Conservation (phyloP, 768 basidiomycete species). For the Royoungia palumana region DNA sequence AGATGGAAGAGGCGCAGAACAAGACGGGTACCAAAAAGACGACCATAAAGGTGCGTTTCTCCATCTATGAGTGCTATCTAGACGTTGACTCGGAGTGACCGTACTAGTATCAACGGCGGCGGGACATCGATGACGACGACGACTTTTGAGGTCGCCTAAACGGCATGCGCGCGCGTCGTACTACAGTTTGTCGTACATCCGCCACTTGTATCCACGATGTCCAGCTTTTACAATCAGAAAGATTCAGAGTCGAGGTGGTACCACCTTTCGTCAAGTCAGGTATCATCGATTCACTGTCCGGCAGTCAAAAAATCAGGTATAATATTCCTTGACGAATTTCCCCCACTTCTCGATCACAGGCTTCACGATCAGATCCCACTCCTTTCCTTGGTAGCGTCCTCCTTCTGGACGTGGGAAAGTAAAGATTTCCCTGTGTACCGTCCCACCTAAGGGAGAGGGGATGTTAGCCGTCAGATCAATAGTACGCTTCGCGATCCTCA, state of each 20-base stretch:
- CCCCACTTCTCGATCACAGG: slow-evolving; percentile 82
- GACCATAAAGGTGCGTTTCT: slow-evolving; percentile 50
- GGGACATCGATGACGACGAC: slow-evolving; percentile 64
- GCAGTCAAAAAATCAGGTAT: slow-evolving; percentile 16
- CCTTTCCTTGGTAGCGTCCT: slow-evolving; percentile 57
- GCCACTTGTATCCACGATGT: not conserved
- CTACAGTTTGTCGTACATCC: not conserved
- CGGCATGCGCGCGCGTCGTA: not conserved
- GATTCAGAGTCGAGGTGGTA: no score
- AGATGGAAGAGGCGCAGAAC: slow-evolving; percentile 57
- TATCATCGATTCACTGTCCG: not conserved
- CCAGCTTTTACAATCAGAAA: no score
- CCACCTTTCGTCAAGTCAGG: no score
- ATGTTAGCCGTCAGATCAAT: slow-evolving; percentile 5
- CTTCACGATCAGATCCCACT: slow-evolving; percentile 73
- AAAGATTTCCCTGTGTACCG: slow-evolving; percentile 76
- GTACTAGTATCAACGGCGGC: slow-evolving; percentile 59
- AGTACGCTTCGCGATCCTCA: slow-evolving; percentile 25
- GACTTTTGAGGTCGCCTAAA: slow-evolving; percentile 36
- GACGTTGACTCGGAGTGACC: slow-evolving; percentile 1
- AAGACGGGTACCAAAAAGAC: slow-evolving; percentile 51
- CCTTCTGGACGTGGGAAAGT: slow-evolving; percentile 54
- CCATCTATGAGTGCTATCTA: not conserved
- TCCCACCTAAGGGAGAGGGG: slow-evolving; percentile 42
- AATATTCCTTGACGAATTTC: slow-evolving; percentile 45